These are phyloP conservation scores for Aphanomyces cochlioides DNA, from an alignment of 352 stramenopile genomes.

Conservation along the genomic window DNA sequence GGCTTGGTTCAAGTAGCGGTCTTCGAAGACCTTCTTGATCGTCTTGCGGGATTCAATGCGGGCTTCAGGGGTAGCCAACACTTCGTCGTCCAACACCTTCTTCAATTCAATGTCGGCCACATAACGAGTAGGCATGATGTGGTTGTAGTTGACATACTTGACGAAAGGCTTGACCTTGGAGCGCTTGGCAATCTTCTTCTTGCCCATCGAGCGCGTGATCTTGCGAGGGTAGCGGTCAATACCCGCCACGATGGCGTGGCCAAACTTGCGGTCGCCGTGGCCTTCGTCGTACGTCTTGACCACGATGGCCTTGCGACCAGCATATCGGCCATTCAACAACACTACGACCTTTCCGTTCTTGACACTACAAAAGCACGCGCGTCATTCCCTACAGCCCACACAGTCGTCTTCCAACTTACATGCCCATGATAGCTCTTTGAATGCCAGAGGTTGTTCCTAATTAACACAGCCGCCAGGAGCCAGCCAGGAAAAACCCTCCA, in stretches of 20 bases:
- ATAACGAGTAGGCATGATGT: constrained; percentile 99
- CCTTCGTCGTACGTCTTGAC: constrained; percentile 98
- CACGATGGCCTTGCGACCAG: constrained; percentile 98
- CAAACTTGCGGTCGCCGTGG: constrained; percentile 94
- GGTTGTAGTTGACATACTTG: constrained; percentile 99
- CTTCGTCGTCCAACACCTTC: constrained; percentile 93
- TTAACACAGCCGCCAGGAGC: constrained; percentile 7
- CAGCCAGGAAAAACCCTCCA: constrained; percentile 6
- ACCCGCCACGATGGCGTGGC: constrained; percentile 95
- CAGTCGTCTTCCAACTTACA: constrained; percentile 12
- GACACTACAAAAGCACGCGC: constrained; percentile 54
- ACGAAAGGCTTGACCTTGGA: constrained; percentile 99
- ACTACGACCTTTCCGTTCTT: constrained; percentile 99
- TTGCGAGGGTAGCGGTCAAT: constrained; percentile 96
- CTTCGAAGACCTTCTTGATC: constrained; percentile 99
- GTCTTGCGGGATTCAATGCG: constrained; percentile 94
- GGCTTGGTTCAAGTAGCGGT: constrained; percentile 93
- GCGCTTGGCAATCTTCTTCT: constrained; percentile 96
- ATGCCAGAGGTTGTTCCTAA: constrained; percentile 27
- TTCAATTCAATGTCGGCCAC: constrained; percentile 99
- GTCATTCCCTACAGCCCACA: not conserved
- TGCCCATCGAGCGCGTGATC: constrained; percentile 96
- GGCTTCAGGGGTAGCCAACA: constrained; percentile 75
- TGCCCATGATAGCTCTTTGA: constrained; percentile 28
- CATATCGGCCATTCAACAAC: constrained; percentile 97